Conservation (phyloP, 2,329 filamentous ascomycete species). For the Ceratocystis alfenasii region DNA sequence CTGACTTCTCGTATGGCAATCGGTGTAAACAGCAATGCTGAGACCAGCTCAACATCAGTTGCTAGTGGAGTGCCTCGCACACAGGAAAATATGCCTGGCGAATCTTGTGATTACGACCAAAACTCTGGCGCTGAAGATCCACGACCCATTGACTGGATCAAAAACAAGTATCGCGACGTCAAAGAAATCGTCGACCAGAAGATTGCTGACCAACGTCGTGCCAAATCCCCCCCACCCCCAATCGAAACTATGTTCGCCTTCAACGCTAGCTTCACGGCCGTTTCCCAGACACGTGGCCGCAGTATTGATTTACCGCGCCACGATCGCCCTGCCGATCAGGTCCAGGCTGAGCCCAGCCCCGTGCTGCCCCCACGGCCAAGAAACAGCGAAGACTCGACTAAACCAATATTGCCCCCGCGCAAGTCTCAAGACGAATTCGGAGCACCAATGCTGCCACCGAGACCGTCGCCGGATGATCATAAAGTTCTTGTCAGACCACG, state of each 20-base stretch:
- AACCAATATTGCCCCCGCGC: not conserved
- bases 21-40: slow-evolving; percentile 52
- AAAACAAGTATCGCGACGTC: slow-evolving; percentile 47
- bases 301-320: slow-evolving; percentile 29
- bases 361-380: not conserved
- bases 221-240: slow-evolving; percentile 41
- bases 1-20: slow-evolving; percentile 31
- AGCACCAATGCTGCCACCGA: slow-evolving; percentile 15
- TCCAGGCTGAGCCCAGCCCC: slow-evolving; percentile 11
- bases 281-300: slow-evolving; percentile 27
- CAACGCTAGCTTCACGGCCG: slow-evolving; percentile 25
- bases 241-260: slow-evolving; percentile 17
- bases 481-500: slow-evolving; percentile 8
- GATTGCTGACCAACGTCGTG: slow-evolving; percentile 42
- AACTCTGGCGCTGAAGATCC: slow-evolving; percentile 27
- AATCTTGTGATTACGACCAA: slow-evolving; percentile 34
- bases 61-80: slow-evolving; percentile 45
- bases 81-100: slow-evolving; percentile 40
- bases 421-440: slow-evolving; percentile 5
- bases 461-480: slow-evolving; percentile 15
- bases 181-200: slow-evolving; percentile 45
- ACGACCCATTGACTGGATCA: slow-evolving; percentile 47
- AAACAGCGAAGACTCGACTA: slow-evolving; percentile 14
- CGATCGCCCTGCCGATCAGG: slow-evolving; percentile 26
- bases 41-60: slow-evolving; percentile 55